These are phyloP conservation scores for Globisporangium alternatum DNA, from an alignment of 352 stramenopile genomes.

Conservation along the genomic window DNA sequence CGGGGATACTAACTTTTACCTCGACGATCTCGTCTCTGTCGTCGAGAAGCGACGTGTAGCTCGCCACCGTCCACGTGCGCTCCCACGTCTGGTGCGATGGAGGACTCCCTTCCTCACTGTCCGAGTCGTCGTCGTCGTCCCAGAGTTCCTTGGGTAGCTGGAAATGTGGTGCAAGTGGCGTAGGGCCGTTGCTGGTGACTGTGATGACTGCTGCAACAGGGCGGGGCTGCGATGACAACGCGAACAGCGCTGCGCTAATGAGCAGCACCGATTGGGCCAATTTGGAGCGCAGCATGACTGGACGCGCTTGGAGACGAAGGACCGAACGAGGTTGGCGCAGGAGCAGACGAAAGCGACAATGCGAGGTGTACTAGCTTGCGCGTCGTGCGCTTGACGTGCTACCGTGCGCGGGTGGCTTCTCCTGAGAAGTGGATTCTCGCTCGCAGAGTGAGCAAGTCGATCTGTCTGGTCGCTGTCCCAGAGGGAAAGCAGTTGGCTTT, in stretches of 20 bases:
- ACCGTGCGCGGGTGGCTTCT: too few relatives aligned
- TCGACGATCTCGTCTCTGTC: constrained; percentile 29
- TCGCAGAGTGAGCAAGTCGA: too few relatives aligned
- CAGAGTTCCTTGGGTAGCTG: background rate
- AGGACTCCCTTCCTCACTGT: background rate
- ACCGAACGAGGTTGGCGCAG: background rate
- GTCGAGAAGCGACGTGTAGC: constrained; percentile 5
- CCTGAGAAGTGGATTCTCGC: too few relatives aligned
- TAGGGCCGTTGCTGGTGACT: constrained; percentile 1
- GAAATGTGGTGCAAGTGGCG: background rate
- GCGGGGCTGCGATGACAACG: background rate
- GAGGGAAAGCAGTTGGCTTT: too few relatives aligned
- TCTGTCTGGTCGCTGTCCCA: too few relatives aligned
- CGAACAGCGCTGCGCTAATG: background rate
- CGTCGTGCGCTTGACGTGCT: background rate
- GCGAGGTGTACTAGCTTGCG: background rate
- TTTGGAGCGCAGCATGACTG: constrained; percentile 3
- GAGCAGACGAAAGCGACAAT: background rate
- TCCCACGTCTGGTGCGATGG: constrained; percentile 35
- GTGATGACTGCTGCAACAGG: background rate
- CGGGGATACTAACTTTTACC: constrained; percentile 47
- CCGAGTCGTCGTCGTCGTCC: background rate
- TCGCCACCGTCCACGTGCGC: constrained; percentile 40
- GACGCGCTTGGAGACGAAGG: too few relatives aligned
- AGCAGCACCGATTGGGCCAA: background rate